Conservation (phyloP, 2,329 filamentous ascomycete species). For the Ceratocystiopsis sp. region DNA sequence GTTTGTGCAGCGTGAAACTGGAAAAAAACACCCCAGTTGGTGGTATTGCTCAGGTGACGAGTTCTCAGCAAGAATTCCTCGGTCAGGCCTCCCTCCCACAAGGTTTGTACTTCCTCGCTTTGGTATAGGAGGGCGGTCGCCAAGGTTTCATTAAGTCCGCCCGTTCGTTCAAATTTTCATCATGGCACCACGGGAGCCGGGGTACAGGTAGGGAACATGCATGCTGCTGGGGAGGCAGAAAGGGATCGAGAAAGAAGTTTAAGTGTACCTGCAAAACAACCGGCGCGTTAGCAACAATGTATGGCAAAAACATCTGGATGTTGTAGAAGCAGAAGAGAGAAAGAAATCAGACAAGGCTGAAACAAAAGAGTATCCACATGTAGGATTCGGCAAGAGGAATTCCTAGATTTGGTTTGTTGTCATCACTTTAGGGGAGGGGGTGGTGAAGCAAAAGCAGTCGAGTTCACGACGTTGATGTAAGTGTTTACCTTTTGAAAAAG, state of each 20-base stretch:
- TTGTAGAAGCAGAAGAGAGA: constrained; percentile 6
- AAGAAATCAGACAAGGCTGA: constrained; percentile 49
- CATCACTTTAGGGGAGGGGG: constrained; percentile 31
- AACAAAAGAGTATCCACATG: constrained; percentile 43
- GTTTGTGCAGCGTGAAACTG: background rate
- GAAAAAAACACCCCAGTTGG: background rate
- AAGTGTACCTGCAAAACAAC: background rate
- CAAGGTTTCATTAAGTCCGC: constrained; percentile 47
- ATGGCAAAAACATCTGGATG: too few species aligned
- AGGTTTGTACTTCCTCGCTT: constrained; percentile 46
- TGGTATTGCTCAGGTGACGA: constrained; percentile 41
- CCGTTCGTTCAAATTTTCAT: constrained; percentile 53
- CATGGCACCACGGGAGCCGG: constrained; percentile 18
- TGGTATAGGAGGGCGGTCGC: constrained; percentile 25
- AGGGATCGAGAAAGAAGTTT: background rate
- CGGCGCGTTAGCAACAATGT: too few species aligned
- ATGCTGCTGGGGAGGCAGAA: too few species aligned
- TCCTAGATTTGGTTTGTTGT: constrained; percentile 40
- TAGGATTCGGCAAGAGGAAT: constrained; percentile 53
- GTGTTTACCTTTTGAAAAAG: background rate
- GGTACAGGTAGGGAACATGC: constrained; percentile 13
- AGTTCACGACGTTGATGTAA: background rate
- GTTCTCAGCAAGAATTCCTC: constrained; percentile 45
- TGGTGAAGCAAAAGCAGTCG: background rate
- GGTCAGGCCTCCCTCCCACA: constrained; percentile 28